Evolutionary conservation across 1,139 yeast genomes (phyloP).

Genomic region (Blastobotrys elegans): DNA sequence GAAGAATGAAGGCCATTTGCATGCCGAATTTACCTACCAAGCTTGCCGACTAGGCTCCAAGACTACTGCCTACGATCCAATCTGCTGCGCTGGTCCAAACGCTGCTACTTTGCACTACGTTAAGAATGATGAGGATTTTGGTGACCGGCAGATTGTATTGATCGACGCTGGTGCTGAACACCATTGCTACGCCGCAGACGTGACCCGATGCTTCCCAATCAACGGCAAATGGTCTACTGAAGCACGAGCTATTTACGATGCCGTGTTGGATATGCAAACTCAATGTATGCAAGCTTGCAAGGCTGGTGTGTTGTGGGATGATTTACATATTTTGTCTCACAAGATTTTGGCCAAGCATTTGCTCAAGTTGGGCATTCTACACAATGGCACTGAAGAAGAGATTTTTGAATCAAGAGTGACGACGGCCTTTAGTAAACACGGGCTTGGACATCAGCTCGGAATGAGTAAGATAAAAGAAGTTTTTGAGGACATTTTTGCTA

Average conservation of each 20-base stretch:
- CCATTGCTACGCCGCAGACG: conserved; percentile 89
- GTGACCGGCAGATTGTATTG: conserved; percentile 58
- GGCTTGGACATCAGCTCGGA: conserved; percentile 89
- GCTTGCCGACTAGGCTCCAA: conserved; percentile 92
- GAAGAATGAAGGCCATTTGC: conserved; percentile 82
- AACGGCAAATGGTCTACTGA: conserved; percentile 86
- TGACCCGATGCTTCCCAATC: conserved; percentile 91
- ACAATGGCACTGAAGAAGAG: conserved; percentile 57
- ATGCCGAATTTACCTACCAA: conserved; percentile 92
- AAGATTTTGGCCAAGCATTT: conserved; percentile 67
- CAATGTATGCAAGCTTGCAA: conserved; percentile 62
- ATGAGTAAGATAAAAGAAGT: no score
- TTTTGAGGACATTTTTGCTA: no score
- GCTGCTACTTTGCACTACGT: conserved; percentile 91
- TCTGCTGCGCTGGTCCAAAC: conserved; percentile 89
- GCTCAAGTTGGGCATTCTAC: conserved; percentile 70
- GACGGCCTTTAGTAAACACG: conserved; percentile 87
- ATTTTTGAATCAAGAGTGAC: conserved; percentile 66
- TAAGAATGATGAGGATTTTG: conserved; percentile 66
- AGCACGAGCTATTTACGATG: conserved; percentile 72
- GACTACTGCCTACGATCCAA: conserved; percentile 85
- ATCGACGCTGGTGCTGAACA: conserved; percentile 98
- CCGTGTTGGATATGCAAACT: conserved; percentile 81
- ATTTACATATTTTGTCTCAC: conserved; percentile 75
- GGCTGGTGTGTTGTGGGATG: conserved; percentile 87